Evolutionary conservation across 2,329 filamentous ascomycete species (phyloP), one percentile per base, ranked within the genome.

Genomic region (Pestalotiopsis sp.): DNA sequence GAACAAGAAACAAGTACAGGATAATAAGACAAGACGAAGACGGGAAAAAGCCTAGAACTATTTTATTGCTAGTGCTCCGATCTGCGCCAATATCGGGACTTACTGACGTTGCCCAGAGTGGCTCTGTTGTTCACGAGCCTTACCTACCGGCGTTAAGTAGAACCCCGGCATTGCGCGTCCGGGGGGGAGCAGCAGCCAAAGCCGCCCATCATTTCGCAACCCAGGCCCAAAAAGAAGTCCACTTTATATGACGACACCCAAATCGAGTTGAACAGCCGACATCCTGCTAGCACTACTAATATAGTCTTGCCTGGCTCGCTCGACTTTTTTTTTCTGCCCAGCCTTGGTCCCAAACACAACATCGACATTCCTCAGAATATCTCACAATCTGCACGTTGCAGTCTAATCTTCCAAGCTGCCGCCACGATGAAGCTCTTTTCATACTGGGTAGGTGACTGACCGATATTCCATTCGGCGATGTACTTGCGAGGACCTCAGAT

Each of bases 361-460:
- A 20, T 64, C 20, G 27, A 40, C 13, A 36, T 20, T 36, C 59
- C 25, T 40, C 3, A 38, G 27, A 61, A 36, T 23, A 59, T 59
- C 14, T 7, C 45, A 17, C 45, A 52, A 52, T n/a, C 45, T 52
- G 45, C 45, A n/a, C 20, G 45, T n/a, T 3, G 45, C 45, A 52
- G 45, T 52, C 45, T 31, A 31, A 11, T 52, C 7, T n/a, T 31
- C 9, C 7, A 61, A 31, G 27, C 14, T 31, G 59, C 31, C 17
- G 68, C 38, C 67, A 70, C 61, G 20, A 73, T 74, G 72, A 73
- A 62, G 64, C 58, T 71, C 38, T 20, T 74, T 36, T 74, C 73
- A 20, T 73, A 81, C 71, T 83, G 82, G 82, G 82, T 83, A 77
- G 25, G 73, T 70, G 11, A 17, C 20, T 68, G 36, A 49, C 56